Evolutionary conservation across 192 early-diverging fungal species (phyloP), one percentile per base, ranked within the genome.

Genomic region (Coemansia sp.): DNA sequence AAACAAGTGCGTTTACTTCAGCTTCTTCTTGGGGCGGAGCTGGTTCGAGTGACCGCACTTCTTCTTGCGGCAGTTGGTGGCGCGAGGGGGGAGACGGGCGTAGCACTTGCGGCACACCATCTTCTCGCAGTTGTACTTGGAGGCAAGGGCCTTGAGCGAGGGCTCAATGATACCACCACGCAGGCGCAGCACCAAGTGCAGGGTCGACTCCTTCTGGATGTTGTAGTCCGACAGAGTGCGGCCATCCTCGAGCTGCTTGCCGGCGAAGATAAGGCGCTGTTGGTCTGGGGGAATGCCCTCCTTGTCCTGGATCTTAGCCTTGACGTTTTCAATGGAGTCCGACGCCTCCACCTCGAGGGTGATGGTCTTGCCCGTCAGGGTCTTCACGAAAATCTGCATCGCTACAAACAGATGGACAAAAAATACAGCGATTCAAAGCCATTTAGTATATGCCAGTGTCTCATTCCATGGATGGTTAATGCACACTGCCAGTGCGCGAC

Each of bases 101-200:
- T 99, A 99, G 88, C 97, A 95, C 88, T 99, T 99, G 85, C 97
- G 93, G 92, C 97, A 99, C 75, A 99, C 93, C 93, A 94, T 94
- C 94, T 98, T 99, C 57, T 99, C 97, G 88, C 97, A 99, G 93
- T 96, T 96, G 91, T 92, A 99, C 88, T 96, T 98, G 85, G 93
- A 94, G 72, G 97, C 97, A 67, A 99, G 88, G 60, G 91, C 94
- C 89, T 94, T 96, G 69, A 99, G 87, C 57, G 97, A 98, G 48
- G 97, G 97, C 87, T 99, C 95, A 82, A 98, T 99, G 79, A 97
- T 89, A 85, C 89, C 88, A 91, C 95, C 95, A 86, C 94, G 94
- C 65, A 97, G 91, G 85, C 95, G 92, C 70, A 97, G 90, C 34
- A 95, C 95, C 63, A 98, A 84, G 89, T 96, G 95, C 46, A 97